Conservation (phyloP, 2,329 filamentous ascomycete species). For the Pseudopyrenochaeta lycopersici region DNA sequence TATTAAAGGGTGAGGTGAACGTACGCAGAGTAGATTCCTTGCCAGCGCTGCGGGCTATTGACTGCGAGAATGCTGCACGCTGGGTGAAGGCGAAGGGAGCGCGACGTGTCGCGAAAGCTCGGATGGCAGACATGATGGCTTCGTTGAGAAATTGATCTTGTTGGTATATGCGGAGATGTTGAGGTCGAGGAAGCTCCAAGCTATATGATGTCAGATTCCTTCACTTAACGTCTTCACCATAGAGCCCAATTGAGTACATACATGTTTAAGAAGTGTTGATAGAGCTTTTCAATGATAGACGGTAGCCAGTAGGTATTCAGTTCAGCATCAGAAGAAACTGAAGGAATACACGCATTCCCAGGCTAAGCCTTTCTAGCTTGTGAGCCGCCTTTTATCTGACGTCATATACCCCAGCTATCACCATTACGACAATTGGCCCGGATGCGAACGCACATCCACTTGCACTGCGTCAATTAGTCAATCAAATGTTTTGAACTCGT, state of each 20-base stretch:
- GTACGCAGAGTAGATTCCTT: slow-evolving; percentile 58
- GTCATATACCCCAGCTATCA: slow-evolving; percentile 14
- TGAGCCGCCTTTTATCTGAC: not conserved
- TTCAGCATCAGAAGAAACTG: not conserved
- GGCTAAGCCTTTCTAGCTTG: too few species aligned
- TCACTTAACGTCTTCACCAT: too few species aligned
- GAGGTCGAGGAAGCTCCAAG: too few species aligned
- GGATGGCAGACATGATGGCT: slow-evolving; percentile 42
- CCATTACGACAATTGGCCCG: slow-evolving; percentile 17
- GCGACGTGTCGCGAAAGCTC: slow-evolving; percentile 42
- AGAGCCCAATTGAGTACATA: too few species aligned
- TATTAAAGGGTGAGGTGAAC: slow-evolving; percentile 17
- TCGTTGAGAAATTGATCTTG: slow-evolving; percentile 1
- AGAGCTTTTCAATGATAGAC: too few species aligned
- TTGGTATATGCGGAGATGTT: not conserved
- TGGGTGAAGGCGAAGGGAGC: slow-evolving; percentile 39
- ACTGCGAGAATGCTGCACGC: slow-evolving; percentile 50
- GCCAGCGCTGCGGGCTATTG: slow-evolving; percentile 48
- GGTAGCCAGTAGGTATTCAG: not conserved
- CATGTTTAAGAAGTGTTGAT: too few species aligned
- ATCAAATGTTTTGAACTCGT: not conserved
- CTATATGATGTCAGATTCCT: too few species aligned
- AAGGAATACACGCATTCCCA: too few species aligned
- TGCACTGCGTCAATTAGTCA: slow-evolving; percentile 11
- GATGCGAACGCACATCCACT: slow-evolving; percentile 3